Base-by-base conservation (phyloP, 352 stramenopile genomes). In the Phytophthora agathidicida region DNA sequence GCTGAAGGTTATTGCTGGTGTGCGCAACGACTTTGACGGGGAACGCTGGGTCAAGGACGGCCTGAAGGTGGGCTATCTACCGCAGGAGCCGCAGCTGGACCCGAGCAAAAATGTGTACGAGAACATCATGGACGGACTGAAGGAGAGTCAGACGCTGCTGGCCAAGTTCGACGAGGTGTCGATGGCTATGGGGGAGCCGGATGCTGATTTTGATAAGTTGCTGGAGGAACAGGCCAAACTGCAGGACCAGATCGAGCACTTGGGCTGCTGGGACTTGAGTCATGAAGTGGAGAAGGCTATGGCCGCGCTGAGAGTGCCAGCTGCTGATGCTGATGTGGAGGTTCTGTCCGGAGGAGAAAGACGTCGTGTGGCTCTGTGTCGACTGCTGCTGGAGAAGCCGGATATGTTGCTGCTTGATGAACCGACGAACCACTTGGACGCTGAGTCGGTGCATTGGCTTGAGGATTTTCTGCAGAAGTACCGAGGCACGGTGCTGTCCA, bases 381-480 rank as follows among this genome's bases (percentile, higher is more conserved):
- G 96, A 41, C 62, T 99, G 48, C 70, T 99, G 38, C 73, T 99
- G 2, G 97, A 97, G 60, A 93, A 99, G 62, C 97, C 98, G 6
- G 95, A 98, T 47, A 89, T 99, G 58, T 75, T 99, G 46, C 75
- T 99, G 37, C 73, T 99, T 39, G 98, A 99, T 63, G 98, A 99
- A 65, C 98, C 98, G 14, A 98, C 91, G 11, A 99, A 99, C 83
- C 97, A 99, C 73, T 84, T 99, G 62, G 97, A 99, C 75, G 93
- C 94, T 11, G 94, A 99, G 71, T 97, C 83, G 14, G 97, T 99
- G 61, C 74, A 79, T 24, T 99, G 97, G 97, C 83, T 99, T 20
- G 96, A 99, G 70, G 71, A 93, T n/a, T 99, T 98, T 67, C 79
- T 99, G 52, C 88, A 93, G 51, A 81, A 91, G 44, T 99, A 98